Evolutionary conservation across 202 grass and related monocot species (phyloP), one percentile per base, ranked within the genome.

Genomic region (Zoysia matrella): DNA sequence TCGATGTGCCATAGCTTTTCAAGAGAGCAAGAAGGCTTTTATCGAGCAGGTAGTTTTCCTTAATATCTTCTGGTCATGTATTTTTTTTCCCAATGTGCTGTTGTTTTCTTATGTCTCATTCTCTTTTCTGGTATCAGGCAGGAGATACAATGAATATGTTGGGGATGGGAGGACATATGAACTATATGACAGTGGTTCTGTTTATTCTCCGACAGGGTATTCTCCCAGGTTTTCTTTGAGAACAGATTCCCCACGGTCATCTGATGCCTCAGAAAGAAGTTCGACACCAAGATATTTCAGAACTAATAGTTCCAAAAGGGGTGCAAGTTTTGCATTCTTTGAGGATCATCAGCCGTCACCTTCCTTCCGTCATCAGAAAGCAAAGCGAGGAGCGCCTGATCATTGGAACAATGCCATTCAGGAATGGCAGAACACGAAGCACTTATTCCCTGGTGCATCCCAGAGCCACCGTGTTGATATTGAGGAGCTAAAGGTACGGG

Each of bases 401-500:
- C 82, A 79, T 52, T 80, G 86, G 89, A 88, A 71, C 60, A 51
- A 46, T 65, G 88, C 73, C 14, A 67, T 87, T 52, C 73, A 86
- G 41, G 92, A 91, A 6, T 71, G 84, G 88, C 81, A 87, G 52
- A 87, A 71, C 85, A 74, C 67, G 5, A 93, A 85, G 62, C 87
- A 91, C 30, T 46, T 72, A 46, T 79, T 80, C 48, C 84, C 71
- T 1, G 87, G 86, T 64, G 42, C 55, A 4, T 71, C 77, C 22
- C 84, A 84, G 46, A 79, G 77, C 76, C 86, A 86, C 57, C 78
- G 61, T 4, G 52, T 88, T 12, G 90, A 95, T 39, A 45, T 88
- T 2, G 91, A 94, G 47, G 93, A 92, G 83, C 85, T 99, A 7
- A 95, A 89, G 68, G 75, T 94, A 60, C 82, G 85, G 69, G 96